Base-by-base conservation (phyloP, 495 filamentous ascomycete genomes). In the Aspergillus bertholletiae region DNA sequence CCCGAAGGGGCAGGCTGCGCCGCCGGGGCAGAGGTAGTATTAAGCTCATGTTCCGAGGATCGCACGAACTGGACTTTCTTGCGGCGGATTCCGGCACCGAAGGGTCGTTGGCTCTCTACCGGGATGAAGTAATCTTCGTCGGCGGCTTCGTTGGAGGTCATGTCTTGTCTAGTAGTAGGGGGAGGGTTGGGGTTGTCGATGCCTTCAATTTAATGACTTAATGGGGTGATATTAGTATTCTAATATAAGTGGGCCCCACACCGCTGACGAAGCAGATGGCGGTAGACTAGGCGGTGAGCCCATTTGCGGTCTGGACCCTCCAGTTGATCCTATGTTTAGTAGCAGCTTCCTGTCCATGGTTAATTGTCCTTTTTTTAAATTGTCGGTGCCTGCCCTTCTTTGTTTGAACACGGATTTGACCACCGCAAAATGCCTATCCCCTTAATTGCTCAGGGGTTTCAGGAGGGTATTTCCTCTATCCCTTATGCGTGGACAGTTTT, bases 21-120 rank as follows among this genome's bases (percentile, higher is more conserved):
- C 34, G 59, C 59, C n/a, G 61, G 50, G 48, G 70, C 22, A 27
- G 64, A 51, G 21, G 57, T 48, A 7, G 68, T 60, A 35, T 75
- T 68, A 22, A 81, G 71, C 7, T 77, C 61, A 39, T 69, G 66
- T 30, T 71, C 69, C 5, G 84, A 77, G 26, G 89, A 85, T 28
- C 86, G 84, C 17, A 97, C 86, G 66, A 97, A 96, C 7, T 81
- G 75, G n/a, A 97, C 84, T 27, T 81, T 78, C 71, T 88, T 89
- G 12, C 86, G 82, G 54, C 88, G 83, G 40, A 94, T 80, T 11
- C 90, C 88, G 5, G 88, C 81, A 32, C 89, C 88, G 65, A 94
- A 96, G n/a, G 85, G 78, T 13, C 86, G 85, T 61, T 87, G 84
- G 59, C 87, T 79, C 59, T 88, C 80, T 6, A 90, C 76, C 1